A percentile compares a stretch with the other conserved stretches of the same genome.
These are phyloP conservation scores for Papilionanthe hybrid DNA, from an alignment of 116 monocot genomes.

Conservation along the genomic window DNA sequence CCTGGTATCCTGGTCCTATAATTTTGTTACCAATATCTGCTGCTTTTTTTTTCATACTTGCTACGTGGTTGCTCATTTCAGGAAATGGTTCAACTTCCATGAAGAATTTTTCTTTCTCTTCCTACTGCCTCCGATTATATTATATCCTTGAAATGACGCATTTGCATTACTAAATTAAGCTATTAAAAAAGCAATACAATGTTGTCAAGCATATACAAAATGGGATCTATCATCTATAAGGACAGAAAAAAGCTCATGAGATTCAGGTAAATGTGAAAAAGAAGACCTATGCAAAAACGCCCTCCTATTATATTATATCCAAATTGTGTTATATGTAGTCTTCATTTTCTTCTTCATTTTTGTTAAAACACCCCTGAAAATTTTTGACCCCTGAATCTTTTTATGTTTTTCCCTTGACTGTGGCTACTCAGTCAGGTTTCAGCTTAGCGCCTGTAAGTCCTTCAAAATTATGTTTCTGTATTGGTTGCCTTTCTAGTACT, in stretches of 20 bases:
- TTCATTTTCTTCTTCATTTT: constrained; percentile 14
- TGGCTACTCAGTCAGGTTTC: constrained; percentile 91
- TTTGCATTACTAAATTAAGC: too few species aligned
- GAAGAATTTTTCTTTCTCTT: constrained; percentile 99
- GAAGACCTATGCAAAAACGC: too few species aligned
- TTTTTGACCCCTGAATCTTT: background rate
- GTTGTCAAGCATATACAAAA: too few species aligned
- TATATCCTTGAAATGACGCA: constrained; percentile 57
- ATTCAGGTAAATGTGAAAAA: too few species aligned
- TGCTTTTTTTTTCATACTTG: background rate
- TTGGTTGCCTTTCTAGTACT: background rate
- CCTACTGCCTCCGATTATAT: constrained; percentile 98
- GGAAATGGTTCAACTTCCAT: constrained; percentile 98
- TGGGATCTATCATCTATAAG: too few species aligned
- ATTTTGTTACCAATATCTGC: background rate
- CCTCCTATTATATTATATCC: constrained; percentile 99
- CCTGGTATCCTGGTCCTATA: background rate
- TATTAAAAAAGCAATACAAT: too few species aligned
- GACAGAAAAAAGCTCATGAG: too few species aligned
- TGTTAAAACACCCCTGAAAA: background rate
- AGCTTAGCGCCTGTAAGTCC: constrained; percentile 94
- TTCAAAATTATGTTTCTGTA: background rate
- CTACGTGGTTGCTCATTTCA: constrained; percentile 26
- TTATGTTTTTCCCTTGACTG: constrained; percentile 55
- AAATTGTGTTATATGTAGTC: background rate